Conservation (phyloP, 1,139 yeast genomes). For the Taphrina pruni region DNA sequence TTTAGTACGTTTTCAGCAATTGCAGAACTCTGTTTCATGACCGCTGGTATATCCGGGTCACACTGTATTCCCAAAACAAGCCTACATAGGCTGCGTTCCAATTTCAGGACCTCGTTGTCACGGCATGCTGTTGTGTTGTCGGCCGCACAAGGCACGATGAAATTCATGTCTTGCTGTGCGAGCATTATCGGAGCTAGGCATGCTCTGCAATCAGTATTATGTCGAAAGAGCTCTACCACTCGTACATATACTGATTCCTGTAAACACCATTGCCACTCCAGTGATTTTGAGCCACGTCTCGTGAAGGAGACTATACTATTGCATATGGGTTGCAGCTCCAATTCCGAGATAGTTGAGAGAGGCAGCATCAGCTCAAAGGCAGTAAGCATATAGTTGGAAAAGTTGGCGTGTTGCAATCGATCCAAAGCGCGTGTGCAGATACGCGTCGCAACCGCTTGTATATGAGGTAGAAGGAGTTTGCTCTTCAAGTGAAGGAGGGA, state of each 20-base stretch:
- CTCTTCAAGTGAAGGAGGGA: not conserved
- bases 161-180: not conserved
- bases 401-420: not conserved
- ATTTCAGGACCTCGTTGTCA: not conserved
- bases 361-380: conserved; percentile 1
- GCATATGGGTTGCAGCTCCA: not conserved
- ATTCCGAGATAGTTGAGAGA: not conserved
- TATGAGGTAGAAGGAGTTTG: not conserved
- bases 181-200: not conserved
- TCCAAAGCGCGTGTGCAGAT: conserved; percentile 8
- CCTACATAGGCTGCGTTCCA: not conserved
- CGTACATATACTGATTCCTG: not conserved
- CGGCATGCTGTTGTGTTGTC: not conserved
- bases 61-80: not conserved
- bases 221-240: not conserved
- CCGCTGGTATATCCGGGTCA: not conserved
- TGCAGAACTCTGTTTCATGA: not conserved
- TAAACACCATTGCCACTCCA: not conserved
- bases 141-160: not conserved
- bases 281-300: not conserved
- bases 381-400: not conserved
- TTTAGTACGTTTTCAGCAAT: not conserved
- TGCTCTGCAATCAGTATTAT: conserved; percentile 2
- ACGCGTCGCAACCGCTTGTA: not conserved
- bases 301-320: not conserved